Evolutionary conservation across 768 basidiomycete genomes (phyloP), one percentile per base, ranked within the genome.

Genomic region (Russula brevipes): DNA sequence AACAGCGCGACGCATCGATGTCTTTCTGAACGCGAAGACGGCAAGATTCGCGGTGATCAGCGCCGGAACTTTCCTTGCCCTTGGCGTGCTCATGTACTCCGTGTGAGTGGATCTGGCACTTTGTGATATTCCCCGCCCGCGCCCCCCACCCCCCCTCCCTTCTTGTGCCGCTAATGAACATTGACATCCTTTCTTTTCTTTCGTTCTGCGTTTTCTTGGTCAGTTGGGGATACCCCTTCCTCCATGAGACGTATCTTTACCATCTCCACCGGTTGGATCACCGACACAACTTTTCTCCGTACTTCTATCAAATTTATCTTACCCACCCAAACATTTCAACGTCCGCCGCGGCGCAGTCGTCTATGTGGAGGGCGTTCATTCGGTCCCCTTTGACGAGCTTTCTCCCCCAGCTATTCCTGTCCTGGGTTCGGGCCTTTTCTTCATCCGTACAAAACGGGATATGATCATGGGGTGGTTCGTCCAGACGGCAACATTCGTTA

Each of bases 251-350:
- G 1, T 98, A 94, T 73, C 79, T 98, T 14, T 98, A 98, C 73
- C 97, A 98, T 68, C 76, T 92, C 10, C 84, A 87, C 66, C 85
- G 97, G 19, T 85, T 91, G 19, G 97, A 99, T 75, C 95, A 98
- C 70, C 88, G 96, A 59, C 97, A 98, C 75, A 99, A 99, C 73
- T 98, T 99, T 75, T 94, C 95, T 6, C 91, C 94, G 0, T 97
- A 98, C 77, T 98, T 97, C 75, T 98, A 98, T 73, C 85, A 89
- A 39, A 93, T 89, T 44, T 98, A 98, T 73, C 84, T 98, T 59
- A 87, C 86, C 0, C 89, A 94, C 70, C 88, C 91, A 6, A 62
- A 68, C 51, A 54, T 71, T 19, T 38, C 69, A 12, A 50, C 71
- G 12, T n/a, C 68, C 8, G 54, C 64, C 36, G 44, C 66, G 3